A percentile compares a stretch with the other conserved stretches of the same genome.
phyloP scores from a whole-genome alignment of 2,329 filamentous ascomycete genomes.

The Trichoderma sp. region DNA sequence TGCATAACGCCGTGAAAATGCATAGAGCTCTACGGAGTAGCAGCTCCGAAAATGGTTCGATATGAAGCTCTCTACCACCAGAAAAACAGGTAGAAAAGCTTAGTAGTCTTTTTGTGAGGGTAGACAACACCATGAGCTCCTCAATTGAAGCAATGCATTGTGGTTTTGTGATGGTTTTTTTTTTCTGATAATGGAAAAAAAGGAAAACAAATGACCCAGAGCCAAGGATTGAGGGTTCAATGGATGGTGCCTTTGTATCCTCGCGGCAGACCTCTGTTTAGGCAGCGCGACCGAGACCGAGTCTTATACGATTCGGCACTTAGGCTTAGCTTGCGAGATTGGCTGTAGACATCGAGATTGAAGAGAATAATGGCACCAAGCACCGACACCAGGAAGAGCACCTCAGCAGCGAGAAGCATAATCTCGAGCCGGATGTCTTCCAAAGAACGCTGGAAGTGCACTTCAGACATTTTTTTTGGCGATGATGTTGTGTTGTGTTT shows the following conservation, averaged over 20 bases:
- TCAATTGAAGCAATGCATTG: background rate
- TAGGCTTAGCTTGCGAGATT: conserved; percentile 16
- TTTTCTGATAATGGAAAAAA: conserved; percentile 27
- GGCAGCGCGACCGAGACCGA: conserved; percentile 12
- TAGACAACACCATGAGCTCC: conserved; percentile 22
- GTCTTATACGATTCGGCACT: conserved; percentile 26
- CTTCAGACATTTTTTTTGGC: conserved; percentile 28
- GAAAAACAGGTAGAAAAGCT: background rate
- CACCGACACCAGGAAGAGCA: conserved; percentile 37
- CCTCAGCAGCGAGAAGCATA: conserved; percentile 35
- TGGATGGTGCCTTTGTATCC: conserved; percentile 17
- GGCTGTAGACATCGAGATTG: conserved; percentile 26
- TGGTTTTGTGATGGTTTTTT: conserved; percentile 25
- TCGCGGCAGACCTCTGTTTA: conserved; percentile 26
- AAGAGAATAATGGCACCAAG: conserved; percentile 37
- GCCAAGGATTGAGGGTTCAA: background rate
- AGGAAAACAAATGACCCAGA: background rate
- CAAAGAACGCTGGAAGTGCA: conserved; percentile 27
- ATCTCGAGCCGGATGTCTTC: conserved; percentile 39
- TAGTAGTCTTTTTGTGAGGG: conserved; percentile 24
- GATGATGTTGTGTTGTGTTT: background rate
- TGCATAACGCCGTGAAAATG: conserved; percentile 12
- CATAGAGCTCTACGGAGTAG: background rate
- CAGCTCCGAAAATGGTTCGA: background rate
- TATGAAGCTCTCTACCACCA: background rate